These are phyloP conservation scores for Mytilinidion resinicola DNA, from an alignment of 495 filamentous ascomycete genomes.

Conservation along the genomic window DNA sequence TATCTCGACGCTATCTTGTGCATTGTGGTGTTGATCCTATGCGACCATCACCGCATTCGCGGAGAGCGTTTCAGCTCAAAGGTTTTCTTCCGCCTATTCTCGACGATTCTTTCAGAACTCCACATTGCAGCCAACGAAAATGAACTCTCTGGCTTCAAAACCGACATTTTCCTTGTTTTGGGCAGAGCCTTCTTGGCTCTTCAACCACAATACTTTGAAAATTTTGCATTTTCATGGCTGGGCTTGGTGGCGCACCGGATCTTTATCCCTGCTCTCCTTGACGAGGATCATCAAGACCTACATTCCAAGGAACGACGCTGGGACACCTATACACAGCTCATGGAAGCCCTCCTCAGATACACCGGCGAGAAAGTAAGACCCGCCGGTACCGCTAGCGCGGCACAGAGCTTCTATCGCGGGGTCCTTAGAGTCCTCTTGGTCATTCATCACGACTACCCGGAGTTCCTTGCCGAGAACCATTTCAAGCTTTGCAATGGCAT, in stretches of 20 bases:
- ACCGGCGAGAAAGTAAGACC: slow-evolving; percentile 76
- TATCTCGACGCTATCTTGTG: slow-evolving; percentile 71
- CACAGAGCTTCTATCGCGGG: slow-evolving; percentile 78
- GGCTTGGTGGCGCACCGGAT: slow-evolving; percentile 73
- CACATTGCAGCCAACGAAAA: slow-evolving; percentile 34
- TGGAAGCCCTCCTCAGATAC: slow-evolving; percentile 67
- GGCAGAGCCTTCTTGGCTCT: slow-evolving; percentile 68
- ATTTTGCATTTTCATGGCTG: slow-evolving; percentile 81
- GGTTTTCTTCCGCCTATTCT: slow-evolving; percentile 88
- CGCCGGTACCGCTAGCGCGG: slow-evolving; percentile 57
- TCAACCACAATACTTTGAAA: slow-evolving; percentile 67
- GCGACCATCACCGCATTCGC: slow-evolving; percentile 74
- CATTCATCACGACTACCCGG: slow-evolving; percentile 88
- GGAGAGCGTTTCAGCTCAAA: slow-evolving; percentile 79
- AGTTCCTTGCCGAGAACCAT: slow-evolving; percentile 84
- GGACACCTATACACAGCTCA: slow-evolving; percentile 64
- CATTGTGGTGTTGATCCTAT: slow-evolving; percentile 71
- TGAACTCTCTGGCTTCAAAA: slow-evolving; percentile 48
- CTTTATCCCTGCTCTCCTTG: slow-evolving; percentile 76
- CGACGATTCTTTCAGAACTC: slow-evolving; percentile 71
- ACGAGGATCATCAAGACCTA: slow-evolving; percentile 44
- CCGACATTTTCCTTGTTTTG: slow-evolving; percentile 65
- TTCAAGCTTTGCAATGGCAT: slow-evolving; percentile 79
- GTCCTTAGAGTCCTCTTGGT: slow-evolving; percentile 75
- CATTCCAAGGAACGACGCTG: slow-evolving; percentile 41